A percentile compares a stretch with the other conserved stretches of the same genome.
Evolutionary conservation across 1,284 basidiomycete genomes (phyloP).

Genomic region (Sphaerobolus stellatus): DNA sequence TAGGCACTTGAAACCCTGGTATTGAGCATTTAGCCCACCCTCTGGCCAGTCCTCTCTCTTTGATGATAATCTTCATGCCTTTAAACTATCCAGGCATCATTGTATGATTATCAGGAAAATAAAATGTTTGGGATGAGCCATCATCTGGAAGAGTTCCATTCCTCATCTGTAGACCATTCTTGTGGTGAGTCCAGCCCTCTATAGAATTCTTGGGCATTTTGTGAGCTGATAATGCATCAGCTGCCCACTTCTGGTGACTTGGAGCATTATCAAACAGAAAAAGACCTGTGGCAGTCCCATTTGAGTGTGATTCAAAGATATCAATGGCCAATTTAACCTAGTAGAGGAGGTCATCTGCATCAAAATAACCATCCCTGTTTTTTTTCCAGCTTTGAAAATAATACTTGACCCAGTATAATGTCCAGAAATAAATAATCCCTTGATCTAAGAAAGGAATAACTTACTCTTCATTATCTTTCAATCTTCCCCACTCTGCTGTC

Average conservation of each 20-base stretch:
- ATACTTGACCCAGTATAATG: constrained; percentile 11
- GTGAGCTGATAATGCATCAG: too few relatives aligned
- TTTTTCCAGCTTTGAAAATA: constrained; percentile 42
- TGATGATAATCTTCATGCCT: too few relatives aligned
- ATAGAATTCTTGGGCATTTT: too few relatives aligned
- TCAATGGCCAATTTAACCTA: constrained; percentile 19
- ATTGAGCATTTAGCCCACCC: too few relatives aligned
- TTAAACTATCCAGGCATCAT: too few relatives aligned
- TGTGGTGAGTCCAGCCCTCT: too few relatives aligned
- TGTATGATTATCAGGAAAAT: too few relatives aligned
- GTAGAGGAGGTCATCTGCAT: constrained; percentile 28
- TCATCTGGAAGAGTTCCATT: too few relatives aligned
- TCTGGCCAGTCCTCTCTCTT: too few relatives aligned
- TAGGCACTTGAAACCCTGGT: too few relatives aligned
- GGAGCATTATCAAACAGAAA: constrained; percentile 25
- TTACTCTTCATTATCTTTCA: constrained; percentile 16
- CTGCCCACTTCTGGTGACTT: constrained; percentile 19
- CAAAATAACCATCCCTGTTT: constrained; percentile 46
- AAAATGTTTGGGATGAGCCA: too few relatives aligned
- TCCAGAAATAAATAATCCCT: neutral
- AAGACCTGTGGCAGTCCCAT: constrained; percentile 6
- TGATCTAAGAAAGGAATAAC: neutral
- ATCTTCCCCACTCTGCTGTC: constrained; percentile 15
- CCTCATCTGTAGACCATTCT: too few relatives aligned
- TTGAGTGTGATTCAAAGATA: constrained; percentile 15